phyloP scores from a whole-genome alignment of 768 basidiomycete genomes.

The Steccherinum ochraceum region DNA sequence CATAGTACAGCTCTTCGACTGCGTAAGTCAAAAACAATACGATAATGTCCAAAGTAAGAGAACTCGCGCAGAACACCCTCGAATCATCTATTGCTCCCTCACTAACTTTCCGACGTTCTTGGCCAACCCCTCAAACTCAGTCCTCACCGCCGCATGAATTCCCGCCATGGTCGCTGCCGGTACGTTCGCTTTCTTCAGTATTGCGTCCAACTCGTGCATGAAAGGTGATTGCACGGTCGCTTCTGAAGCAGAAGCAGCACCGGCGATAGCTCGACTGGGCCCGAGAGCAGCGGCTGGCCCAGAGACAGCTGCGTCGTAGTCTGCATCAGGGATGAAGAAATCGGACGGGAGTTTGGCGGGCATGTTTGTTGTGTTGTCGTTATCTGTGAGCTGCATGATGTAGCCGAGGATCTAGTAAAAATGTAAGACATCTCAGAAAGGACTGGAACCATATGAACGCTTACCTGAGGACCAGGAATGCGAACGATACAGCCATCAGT shows the following conservation, averaged over 20 bases:
- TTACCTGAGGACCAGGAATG: constrained; percentile 1
- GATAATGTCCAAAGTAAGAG: too few species aligned
- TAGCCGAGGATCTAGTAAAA: background rate
- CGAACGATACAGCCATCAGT: background rate
- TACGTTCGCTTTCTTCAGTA: background rate
- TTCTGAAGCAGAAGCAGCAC: background rate
- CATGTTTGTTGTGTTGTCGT: background rate
- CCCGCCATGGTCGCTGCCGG: background rate
- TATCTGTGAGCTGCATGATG: constrained; percentile 1
- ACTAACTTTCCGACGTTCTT: too few species aligned
- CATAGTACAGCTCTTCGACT: too few species aligned
- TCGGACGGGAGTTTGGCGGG: background rate
- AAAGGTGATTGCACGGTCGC: background rate
- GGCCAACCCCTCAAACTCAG: background rate
- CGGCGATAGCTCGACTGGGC: background rate
- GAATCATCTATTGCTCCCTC: too few species aligned
- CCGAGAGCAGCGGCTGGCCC: too few species aligned
- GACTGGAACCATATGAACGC: background rate
- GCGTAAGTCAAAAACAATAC: too few species aligned
- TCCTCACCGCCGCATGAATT: background rate
- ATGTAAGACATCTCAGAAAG: background rate
- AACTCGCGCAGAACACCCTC: too few species aligned
- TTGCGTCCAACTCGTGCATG: background rate
- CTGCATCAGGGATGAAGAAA: background rate
- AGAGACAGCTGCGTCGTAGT: too few species aligned